Percentiles rank a stretch among this genome's conserved stretches.
Conservation (phyloP, 768 basidiomycete genomes). For the Mycena sanguinolenta region DNA sequence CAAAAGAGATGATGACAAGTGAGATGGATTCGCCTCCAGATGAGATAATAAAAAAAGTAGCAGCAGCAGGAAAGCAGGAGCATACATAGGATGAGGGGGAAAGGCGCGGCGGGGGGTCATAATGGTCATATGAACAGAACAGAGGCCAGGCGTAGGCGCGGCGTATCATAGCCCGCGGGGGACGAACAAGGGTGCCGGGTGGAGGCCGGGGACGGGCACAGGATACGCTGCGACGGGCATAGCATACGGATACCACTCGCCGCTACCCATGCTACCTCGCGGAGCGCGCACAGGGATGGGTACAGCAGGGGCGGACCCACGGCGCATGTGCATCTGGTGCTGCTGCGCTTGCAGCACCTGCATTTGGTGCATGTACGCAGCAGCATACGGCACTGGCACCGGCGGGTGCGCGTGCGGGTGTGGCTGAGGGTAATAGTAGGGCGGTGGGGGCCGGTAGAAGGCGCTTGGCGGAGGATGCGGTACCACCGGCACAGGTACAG, state of each 20-base stretch:
- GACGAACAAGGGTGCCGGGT: conserved; percentile 30
- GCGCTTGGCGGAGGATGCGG: not conserved
- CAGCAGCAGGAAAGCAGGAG: conserved; percentile 15
- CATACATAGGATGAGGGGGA: not conserved
- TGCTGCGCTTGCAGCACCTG: conserved; percentile 32
- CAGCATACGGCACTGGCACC: conserved; percentile 23
- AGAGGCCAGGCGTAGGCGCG: not conserved
- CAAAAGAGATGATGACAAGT: conserved; percentile 19
- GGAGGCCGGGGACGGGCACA: conserved; percentile 10
- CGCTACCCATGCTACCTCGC: conserved; percentile 26
- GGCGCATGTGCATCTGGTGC: conserved; percentile 36
- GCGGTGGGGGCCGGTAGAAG: conserved; percentile 25
- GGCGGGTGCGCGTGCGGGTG: conserved; percentile 17
- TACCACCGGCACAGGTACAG: not conserved
- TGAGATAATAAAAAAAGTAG: conserved; percentile 26
- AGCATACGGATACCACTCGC: conserved; percentile 28
- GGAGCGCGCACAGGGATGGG: conserved; percentile 18
- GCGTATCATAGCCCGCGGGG: conserved; percentile 7
- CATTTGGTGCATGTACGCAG: conserved; percentile 35
- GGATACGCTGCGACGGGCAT: conserved; percentile 14
- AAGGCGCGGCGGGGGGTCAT: conserved; percentile 22
- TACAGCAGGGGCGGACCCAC: conserved; percentile 25
- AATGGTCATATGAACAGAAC: conserved; percentile 20
- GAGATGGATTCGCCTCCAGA: conserved; percentile 5
- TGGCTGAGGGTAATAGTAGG: conserved; percentile 30